phyloP scores from a whole-genome alignment of 148 eudicot species.

The Pouteria glomerata region DNA sequence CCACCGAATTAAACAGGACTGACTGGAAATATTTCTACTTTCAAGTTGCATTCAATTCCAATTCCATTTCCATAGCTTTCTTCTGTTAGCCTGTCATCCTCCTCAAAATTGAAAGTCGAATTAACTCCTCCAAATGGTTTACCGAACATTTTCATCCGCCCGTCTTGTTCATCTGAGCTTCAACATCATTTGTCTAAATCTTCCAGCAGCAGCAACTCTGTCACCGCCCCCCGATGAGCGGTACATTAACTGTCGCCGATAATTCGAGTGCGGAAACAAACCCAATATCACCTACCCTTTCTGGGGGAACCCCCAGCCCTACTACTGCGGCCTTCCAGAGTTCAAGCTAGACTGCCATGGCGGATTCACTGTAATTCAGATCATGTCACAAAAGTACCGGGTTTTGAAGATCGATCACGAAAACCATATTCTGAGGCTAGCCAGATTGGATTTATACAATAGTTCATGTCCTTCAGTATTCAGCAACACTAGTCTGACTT shows the following conservation, averaged over 20 bases:
- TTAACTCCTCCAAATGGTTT: too few relatives aligned
- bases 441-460: not conserved
- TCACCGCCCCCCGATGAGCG: not conserved
- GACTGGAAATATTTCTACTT: too few relatives aligned
- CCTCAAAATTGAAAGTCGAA: too few relatives aligned
- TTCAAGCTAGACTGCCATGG: not conserved
- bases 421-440: not conserved
- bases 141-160: too few relatives aligned
- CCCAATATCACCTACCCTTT: not conserved
- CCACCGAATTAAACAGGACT: too few relatives aligned
- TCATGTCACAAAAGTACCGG: not conserved
- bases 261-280: not conserved
- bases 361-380: not conserved
- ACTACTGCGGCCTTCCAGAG: not conserved
- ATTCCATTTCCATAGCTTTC: too few relatives aligned
- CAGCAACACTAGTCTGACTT: not conserved
- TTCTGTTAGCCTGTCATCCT: too few relatives aligned
- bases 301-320: not conserved
- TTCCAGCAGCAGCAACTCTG: not conserved
- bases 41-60: too few relatives aligned
- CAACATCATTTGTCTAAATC: too few relatives aligned
- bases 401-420: not conserved
- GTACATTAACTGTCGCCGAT: not conserved
- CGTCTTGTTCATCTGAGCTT: too few relatives aligned
- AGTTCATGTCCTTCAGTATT: not conserved